Evolutionary conservation across 73 alveolate genomes (phyloP).

Genomic region (Uronychia binucleata): DNA sequence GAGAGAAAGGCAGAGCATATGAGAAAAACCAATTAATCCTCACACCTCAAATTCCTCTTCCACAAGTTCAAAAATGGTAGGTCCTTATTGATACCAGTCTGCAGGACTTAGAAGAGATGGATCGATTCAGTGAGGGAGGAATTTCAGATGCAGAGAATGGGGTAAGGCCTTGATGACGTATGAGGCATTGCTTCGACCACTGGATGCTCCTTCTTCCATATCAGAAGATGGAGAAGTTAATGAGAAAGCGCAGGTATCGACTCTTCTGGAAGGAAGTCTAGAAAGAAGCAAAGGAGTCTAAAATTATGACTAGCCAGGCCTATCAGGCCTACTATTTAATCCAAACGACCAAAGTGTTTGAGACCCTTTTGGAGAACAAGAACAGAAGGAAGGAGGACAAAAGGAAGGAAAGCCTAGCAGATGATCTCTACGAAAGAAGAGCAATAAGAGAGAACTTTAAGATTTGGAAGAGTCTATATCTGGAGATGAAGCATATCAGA

Average conservation of each 20-base stretch:
- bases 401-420: background rate
- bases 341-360: background rate
- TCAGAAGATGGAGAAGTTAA: background rate
- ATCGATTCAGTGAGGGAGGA: background rate
- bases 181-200: background rate
- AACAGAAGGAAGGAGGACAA: background rate
- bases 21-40: background rate
- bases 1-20: background rate
- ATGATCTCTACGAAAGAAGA: background rate
- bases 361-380: background rate
- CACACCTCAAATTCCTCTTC: background rate
- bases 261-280: background rate
- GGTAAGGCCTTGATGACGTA: background rate
- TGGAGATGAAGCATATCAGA: background rate
- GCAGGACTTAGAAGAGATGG: background rate
- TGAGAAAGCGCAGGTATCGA: background rate
- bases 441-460: background rate
- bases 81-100: background rate
- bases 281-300: background rate
- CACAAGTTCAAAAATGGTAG: background rate
- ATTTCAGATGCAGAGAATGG: background rate
- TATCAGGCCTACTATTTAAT: background rate
- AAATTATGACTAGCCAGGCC: background rate
- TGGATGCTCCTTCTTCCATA: background rate
- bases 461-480: background rate